Percentiles rank a stretch among this genome's conserved stretches.
These are phyloP conservation scores for Daedaleopsis sinensis DNA, from an alignment of 768 basidiomycete species.

Conservation along the genomic window DNA sequence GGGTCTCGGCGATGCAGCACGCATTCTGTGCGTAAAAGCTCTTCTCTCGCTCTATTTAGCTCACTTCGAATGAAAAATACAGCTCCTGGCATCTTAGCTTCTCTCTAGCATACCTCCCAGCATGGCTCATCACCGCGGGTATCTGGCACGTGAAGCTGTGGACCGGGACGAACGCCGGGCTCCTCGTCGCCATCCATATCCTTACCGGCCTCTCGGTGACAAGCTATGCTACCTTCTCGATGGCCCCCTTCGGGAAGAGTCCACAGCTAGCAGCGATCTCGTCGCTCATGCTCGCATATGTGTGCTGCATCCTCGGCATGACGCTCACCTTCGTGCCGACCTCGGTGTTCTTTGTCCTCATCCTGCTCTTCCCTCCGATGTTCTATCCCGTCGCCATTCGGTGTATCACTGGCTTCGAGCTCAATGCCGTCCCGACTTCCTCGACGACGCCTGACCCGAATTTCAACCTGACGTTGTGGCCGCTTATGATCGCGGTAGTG, in stretches of 20 bases:
- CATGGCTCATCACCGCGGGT: slow-evolving; percentile 68
- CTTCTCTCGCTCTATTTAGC: no score
- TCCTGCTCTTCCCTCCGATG: slow-evolving; percentile 72
- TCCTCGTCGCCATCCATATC: slow-evolving; percentile 65
- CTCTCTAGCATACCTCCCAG: slow-evolving; percentile 69
- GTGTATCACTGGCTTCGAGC: slow-evolving; percentile 69
- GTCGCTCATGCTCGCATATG: slow-evolving; percentile 63
- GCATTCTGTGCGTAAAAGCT: slow-evolving; percentile 50
- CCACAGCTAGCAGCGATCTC: slow-evolving; percentile 70
- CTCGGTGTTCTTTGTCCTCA: slow-evolving; percentile 59
- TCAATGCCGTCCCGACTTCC: slow-evolving; percentile 54
- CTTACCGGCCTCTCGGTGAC: slow-evolving; percentile 69
- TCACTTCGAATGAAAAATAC: not conserved
- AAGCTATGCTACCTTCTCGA: slow-evolving; percentile 71
- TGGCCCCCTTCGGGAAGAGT: slow-evolving; percentile 70
- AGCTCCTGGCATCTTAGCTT: slow-evolving; percentile 69
- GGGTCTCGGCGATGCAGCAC: slow-evolving; percentile 74
- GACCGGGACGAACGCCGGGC: slow-evolving; percentile 53
- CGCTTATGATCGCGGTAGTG: slow-evolving; percentile 61
- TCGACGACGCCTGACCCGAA: slow-evolving; percentile 62
- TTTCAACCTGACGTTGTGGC: slow-evolving; percentile 51
- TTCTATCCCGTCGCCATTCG: slow-evolving; percentile 75
- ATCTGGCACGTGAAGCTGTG: slow-evolving; percentile 71
- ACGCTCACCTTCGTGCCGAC: slow-evolving; percentile 44
- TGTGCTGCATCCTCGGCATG: slow-evolving; percentile 67